These are phyloP conservation scores for Mortierella sp. DNA, from an alignment of 371 early-diverging fungal species.

Conservation along the genomic window DNA sequence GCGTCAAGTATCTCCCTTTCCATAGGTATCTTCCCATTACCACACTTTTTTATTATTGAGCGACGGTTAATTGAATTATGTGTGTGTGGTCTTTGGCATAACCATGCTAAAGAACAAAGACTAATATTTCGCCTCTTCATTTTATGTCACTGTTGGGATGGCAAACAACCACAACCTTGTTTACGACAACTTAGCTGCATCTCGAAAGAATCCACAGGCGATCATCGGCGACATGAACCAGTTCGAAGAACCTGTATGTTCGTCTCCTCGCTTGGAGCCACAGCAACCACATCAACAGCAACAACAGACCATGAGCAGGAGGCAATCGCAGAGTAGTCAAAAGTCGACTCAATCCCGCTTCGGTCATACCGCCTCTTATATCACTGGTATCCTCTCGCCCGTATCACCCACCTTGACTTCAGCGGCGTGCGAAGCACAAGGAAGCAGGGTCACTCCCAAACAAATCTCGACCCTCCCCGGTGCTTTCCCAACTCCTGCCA, in stretches of 20 bases:
- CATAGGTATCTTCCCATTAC: constrained; percentile 14
- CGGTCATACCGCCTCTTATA: constrained; percentile 15
- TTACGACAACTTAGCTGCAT: not conserved
- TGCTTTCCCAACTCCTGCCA: constrained; percentile 21
- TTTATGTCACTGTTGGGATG: not conserved
- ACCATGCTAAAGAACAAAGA: not conserved
- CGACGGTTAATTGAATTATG: not conserved
- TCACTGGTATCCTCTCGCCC: constrained; percentile 8
- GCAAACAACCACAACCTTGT: not conserved
- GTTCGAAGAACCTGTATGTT: not conserved
- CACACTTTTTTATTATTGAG: not conserved
- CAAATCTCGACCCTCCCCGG: constrained; percentile 28
- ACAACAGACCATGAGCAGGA: constrained; percentile 10
- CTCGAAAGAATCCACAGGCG: constrained; percentile 52
- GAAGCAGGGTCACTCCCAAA: not conserved
- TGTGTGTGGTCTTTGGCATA: not conserved
- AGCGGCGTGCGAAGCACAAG: not conserved
- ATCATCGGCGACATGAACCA: constrained; percentile 35
- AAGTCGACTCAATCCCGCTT: constrained; percentile 5
- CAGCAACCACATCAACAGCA: not conserved
- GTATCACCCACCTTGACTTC: not conserved
- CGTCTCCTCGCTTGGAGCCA: not conserved
- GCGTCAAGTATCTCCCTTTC: constrained; percentile 22
- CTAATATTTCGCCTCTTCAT: not conserved
- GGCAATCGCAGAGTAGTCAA: constrained; percentile 17